A percentile compares a stretch with the other conserved stretches of the same genome.
These are phyloP conservation scores for Carnegiea gigantea DNA, from an alignment of 179 eudicot species.

Conservation along the genomic window DNA sequence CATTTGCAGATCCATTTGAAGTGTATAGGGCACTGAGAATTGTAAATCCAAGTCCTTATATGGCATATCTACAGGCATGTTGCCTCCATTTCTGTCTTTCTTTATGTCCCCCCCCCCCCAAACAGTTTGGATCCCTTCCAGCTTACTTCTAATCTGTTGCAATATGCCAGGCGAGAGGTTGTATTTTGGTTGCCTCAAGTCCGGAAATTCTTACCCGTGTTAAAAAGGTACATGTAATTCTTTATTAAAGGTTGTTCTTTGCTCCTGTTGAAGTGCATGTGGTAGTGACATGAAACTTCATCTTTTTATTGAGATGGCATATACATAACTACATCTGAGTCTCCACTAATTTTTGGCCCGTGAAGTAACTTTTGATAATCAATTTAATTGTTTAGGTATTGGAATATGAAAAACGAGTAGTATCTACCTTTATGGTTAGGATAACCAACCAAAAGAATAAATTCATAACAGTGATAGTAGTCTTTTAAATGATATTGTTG, in stretches of 20 bases:
- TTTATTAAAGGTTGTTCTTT: constrained; percentile 5
- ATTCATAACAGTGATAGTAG: not conserved
- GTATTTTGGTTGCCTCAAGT: constrained; percentile 94
- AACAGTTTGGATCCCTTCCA: not conserved
- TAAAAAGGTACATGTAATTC: constrained; percentile 52
- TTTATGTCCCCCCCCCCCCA: not conserved
- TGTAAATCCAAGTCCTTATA: constrained; percentile 97
- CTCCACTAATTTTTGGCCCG: too few relatives aligned
- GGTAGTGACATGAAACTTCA: not conserved
- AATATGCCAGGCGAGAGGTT: constrained; percentile 79
- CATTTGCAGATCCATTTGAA: constrained; percentile 99
- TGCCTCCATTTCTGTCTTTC: not conserved
- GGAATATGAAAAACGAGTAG: not conserved
- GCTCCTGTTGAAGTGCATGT: not conserved
- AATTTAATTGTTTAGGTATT: not conserved
- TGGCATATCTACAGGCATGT: constrained; percentile 82
- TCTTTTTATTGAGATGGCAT: not conserved
- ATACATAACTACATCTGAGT: too few relatives aligned
- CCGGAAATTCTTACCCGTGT: constrained; percentile 97
- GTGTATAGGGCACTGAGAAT: constrained; percentile 92
- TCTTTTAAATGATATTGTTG: not conserved
- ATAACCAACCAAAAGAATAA: not conserved
- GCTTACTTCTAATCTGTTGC: constrained; percentile 1
- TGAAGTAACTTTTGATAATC: not conserved
- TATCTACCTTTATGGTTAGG: not conserved